Percentiles rank a stretch among this genome's conserved stretches.
Evolutionary conservation across 1,284 basidiomycete genomes (phyloP).

Genomic region (Anthracocystis setariae): DNA sequence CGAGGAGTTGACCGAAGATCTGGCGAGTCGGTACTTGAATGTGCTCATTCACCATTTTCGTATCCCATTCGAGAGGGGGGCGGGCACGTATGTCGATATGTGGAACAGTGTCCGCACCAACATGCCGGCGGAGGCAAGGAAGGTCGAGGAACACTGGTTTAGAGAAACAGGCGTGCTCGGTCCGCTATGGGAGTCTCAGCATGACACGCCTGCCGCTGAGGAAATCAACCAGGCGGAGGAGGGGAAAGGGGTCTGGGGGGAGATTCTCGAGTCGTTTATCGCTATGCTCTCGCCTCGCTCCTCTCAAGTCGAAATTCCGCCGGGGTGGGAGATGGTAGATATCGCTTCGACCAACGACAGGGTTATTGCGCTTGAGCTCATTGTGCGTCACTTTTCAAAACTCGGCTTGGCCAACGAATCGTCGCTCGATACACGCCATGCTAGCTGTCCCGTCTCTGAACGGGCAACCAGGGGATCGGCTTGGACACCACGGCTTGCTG

Average conservation of each 20-base stretch:
- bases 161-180: slow-evolving; percentile 31
- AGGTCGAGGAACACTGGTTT: slow-evolving; percentile 48
- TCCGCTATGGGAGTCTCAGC: slow-evolving; percentile 26
- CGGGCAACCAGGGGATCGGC: no score
- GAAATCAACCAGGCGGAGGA: background rate
- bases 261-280: slow-evolving; percentile 28
- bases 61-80: slow-evolving; percentile 19
- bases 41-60: slow-evolving; percentile 47
- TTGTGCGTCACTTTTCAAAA: slow-evolving; percentile 24
- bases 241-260: background rate
- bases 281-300: slow-evolving; percentile 18
- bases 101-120: slow-evolving; percentile 24
- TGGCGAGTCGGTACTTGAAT: slow-evolving; percentile 43
- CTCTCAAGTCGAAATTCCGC: no score
- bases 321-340: background rate
- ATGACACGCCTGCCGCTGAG: background rate
- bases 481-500: no score
- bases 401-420: slow-evolving; percentile 9
- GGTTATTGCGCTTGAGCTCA: slow-evolving; percentile 23
- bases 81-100: slow-evolving; percentile 25
- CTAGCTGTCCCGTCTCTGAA: slow-evolving; percentile 19
- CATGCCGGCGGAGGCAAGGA: slow-evolving; percentile 28
- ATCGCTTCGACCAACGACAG: slow-evolving; percentile 7
- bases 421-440: slow-evolving; percentile 3
- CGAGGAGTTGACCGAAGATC: slow-evolving; percentile 26